A percentile compares a stretch with the other conserved stretches of the same genome.
These are phyloP conservation scores for Phytophthora sojae DNA, from an alignment of 352 stramenopile genomes.

Conservation along the genomic window DNA sequence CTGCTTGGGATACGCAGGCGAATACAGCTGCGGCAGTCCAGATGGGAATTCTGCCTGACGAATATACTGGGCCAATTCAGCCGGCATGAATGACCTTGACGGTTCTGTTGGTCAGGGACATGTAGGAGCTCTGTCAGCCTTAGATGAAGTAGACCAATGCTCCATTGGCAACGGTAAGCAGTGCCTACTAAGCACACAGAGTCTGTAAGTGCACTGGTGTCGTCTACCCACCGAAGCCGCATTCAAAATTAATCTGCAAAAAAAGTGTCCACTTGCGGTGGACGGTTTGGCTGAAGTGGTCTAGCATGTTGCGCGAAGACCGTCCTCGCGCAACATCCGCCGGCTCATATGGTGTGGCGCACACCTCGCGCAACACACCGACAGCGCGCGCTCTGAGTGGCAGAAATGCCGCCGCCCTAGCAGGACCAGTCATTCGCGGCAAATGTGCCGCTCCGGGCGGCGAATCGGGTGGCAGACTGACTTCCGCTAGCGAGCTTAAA, in stretches of 20 bases:
- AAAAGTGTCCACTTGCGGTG: no score
- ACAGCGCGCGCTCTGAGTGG: slow-evolving; percentile 9
- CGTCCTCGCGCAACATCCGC: background rate
- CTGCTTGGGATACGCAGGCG: slow-evolving; percentile 6
- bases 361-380: slow-evolving; percentile 2
- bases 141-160: no score
- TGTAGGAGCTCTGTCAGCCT: no score
- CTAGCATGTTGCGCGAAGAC: background rate
- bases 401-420: slow-evolving; percentile 21
- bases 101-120: no score
- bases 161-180: no score
- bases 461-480: slow-evolving; percentile 63
- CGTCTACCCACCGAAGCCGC: no score
- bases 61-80: background rate
- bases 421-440: slow-evolving; percentile 74
- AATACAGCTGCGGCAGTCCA: background rate
- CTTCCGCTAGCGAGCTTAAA: slow-evolving; percentile 86
- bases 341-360: background rate
- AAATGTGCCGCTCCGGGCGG: slow-evolving; percentile 27
- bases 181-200: no score
- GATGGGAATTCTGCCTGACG: background rate
- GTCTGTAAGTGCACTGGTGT: no score
- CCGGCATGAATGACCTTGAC: no score
- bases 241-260: no score
- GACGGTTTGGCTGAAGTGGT: background rate